Conservation (phyloP, 805 yeast genomes). For the Cyberlindnera galapagoensis region DNA sequence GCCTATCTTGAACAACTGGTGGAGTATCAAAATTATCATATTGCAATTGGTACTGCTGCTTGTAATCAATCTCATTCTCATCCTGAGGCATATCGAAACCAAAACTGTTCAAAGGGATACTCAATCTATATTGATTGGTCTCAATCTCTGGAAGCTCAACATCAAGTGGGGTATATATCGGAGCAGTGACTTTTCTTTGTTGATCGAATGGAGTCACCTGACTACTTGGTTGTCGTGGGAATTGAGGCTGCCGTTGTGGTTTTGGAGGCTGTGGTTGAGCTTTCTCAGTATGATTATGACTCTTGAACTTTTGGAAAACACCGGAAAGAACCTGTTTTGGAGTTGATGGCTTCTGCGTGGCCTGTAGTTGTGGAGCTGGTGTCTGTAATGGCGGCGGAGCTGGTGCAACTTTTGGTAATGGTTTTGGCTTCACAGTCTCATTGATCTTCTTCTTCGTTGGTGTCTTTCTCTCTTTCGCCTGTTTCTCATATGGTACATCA, state of each 20-base stretch:
- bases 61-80: conserved; percentile 1
- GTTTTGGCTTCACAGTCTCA: conserved; percentile 4
- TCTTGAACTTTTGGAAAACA: too few species aligned
- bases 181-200: too few species aligned
- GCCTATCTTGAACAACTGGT: neutral
- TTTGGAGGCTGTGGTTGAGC: too few species aligned
- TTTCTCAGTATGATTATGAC: too few species aligned
- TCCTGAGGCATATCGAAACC: conserved; percentile 8
- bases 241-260: conserved; percentile 4
- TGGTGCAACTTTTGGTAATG: conserved; percentile 3
- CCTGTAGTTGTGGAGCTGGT: too few species aligned
- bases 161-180: conserved; percentile 17
- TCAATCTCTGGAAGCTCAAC: conserved; percentile 20
- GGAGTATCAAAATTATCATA: neutral
- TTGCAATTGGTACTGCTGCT: too few species aligned
- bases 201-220: too few species aligned
- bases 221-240: conserved; percentile 9
- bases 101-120: conserved; percentile 22
- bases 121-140: conserved; percentile 21
- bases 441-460: conserved; percentile 8
- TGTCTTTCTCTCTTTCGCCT: conserved; percentile 2
- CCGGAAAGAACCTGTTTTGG: too few species aligned
- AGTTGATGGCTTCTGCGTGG: neutral
- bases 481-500: conserved; percentile 12
- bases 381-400: too few species aligned